Evolutionary conservation across 2,329 filamentous ascomycete species (phyloP), one percentile per base, ranked within the genome.

Genomic region (Alternaria postmessia): DNA sequence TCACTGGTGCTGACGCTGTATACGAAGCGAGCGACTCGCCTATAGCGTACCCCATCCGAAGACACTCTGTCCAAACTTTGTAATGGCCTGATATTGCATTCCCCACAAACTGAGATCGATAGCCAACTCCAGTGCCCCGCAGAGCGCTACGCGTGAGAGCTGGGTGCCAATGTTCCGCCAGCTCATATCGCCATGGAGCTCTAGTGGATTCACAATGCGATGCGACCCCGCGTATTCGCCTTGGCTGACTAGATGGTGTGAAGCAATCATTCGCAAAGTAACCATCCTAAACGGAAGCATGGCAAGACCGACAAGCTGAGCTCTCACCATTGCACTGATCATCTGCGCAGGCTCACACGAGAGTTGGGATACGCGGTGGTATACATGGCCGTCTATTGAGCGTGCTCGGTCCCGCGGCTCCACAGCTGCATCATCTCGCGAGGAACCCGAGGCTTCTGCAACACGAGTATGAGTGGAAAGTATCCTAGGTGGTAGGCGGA

Each of bases 21-120:
- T 56, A 36, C 54, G 54, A 47, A 44, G 20, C 42, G 32, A 44
- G 26, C n/a, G 22, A 20, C 34, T 51, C 51, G n/a, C 51, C 72
- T 64, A 77, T 6, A 77, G 65, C n/a, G 54, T 51, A 5, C 76
- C 76, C 77, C 77, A 79, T n/a, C 69, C 66, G 62, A 78, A 78
- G 7, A 65, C 47, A 12, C 48, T 66, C 53, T 71, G 68, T 22
- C 77, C 77, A 26, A 74, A 44, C 22, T 62, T 68, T 3, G 71
- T 71, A 6, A 77, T 68, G 2, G 64, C 65, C n/a, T 69, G 43
- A 52, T 74, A 78, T 48, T 78, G 73, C 46, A 65, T 54, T n/a
- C 72, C 69, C 76, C 76, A 79, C 7, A 79, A 51, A 11, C 62
- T 58, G 6, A 79, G 66, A 47, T 78, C 76, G 38, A 78, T 65